Conservation (phyloP, 73 alveolate genomes). For the Tetrahymena borealis region DNA sequence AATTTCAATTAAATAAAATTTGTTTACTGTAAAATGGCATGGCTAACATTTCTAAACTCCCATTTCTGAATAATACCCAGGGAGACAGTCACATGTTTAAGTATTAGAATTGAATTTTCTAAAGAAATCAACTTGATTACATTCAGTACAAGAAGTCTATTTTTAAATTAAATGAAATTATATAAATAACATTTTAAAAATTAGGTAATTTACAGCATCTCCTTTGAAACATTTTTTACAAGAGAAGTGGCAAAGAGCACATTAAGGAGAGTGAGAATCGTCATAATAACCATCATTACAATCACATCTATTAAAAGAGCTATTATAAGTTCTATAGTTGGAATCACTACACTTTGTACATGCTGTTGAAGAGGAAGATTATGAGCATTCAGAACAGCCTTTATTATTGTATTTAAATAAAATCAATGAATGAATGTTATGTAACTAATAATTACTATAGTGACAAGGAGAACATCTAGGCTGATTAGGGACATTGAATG, state of each 20-base stretch:
- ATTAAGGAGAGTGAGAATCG: not conserved
- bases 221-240: not conserved
- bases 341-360: not conserved
- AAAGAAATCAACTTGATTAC: not conserved
- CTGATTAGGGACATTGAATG: not conserved
- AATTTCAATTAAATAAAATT: not conserved
- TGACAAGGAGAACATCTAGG: not conserved
- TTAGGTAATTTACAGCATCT: not conserved
- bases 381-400: not conserved
- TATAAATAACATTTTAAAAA: not conserved
- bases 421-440: too few relatives aligned
- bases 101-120: not conserved
- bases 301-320: not conserved
- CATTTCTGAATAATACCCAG: not conserved
- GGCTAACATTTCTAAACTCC: not conserved
- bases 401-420: too few relatives aligned
- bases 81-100: not conserved
- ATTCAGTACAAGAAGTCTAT: not conserved
- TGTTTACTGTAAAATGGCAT: not conserved
- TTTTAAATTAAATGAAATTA: not conserved
- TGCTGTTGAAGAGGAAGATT: not conserved
- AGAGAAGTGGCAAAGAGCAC: not conserved
- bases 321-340: not conserved
- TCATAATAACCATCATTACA: not conserved
- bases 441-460: not conserved